Evolutionary conservation across 2,329 filamentous ascomycete genomes (phyloP).

Genomic region (Escovopsis weberi): DNA sequence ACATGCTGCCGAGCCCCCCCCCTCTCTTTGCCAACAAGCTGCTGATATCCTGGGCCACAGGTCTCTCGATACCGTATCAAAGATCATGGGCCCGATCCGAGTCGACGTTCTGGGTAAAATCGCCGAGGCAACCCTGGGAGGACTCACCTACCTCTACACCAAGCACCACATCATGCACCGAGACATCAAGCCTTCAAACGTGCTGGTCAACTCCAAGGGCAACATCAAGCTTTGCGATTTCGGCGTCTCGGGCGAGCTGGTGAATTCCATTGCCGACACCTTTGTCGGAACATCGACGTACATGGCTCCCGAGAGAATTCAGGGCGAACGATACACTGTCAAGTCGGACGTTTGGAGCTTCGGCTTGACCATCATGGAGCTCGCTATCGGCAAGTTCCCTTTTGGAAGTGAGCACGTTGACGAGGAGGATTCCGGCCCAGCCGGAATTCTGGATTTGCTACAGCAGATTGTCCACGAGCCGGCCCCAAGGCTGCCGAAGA

Average conservation of each 20-base stretch:
- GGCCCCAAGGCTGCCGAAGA: constrained; percentile 85
- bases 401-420: constrained; percentile 61
- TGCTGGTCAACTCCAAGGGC: constrained; percentile 85
- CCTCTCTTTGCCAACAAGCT: neutral
- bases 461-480: constrained; percentile 97
- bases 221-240: constrained; percentile 98
- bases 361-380: constrained; percentile 85
- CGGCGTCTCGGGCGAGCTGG: constrained; percentile 92
- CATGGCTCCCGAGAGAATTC: constrained; percentile 97
- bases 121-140: constrained; percentile 84
- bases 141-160: constrained; percentile 86
- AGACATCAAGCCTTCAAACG: constrained; percentile 97
- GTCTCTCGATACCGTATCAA: constrained; percentile 83
- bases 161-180: constrained; percentile 97
- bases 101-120: constrained; percentile 97
- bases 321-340: constrained; percentile 92
- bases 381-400: constrained; percentile 94
- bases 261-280: constrained; percentile 95
- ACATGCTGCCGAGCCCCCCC: too few species aligned
- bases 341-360: constrained; percentile 99
- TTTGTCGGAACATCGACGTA: constrained; percentile 98
- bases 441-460: constrained; percentile 87
- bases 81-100: constrained; percentile 84
- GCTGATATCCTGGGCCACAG: constrained; percentile 29
- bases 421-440: constrained; percentile 68